Base-by-base conservation (phyloP, 208 protist genomes). In the Novymonas esmeraldas region DNA sequence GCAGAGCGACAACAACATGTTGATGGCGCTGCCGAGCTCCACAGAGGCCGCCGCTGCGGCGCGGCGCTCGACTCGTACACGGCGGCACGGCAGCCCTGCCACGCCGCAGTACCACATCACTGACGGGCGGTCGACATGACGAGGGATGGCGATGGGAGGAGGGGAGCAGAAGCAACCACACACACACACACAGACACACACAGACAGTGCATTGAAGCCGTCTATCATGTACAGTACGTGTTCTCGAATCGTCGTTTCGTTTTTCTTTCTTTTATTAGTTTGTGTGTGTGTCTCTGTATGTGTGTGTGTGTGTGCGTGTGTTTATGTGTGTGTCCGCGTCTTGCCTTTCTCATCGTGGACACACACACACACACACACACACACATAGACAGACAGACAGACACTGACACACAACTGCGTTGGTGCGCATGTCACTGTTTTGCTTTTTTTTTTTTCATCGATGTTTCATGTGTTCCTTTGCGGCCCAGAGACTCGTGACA, bases 1-100 rank as follows among this genome's bases (percentile, higher is more conserved):
- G 24, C 87, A 93, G 77, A 95, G 86, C 64, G 90, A 95, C 54
- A 78, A 78, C 52, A 95, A 95, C 55, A 59, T 95, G 57, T 56
- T 87, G 4, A 78, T 76, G 51, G 20, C 52, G n/a, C 44, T 64
- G 54, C 63, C 77, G 5, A 20, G 9, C 20, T 14, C 22, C n/a
- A 18, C 36, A 18, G 39, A 10, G n/a, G 0, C 18, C 18, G 11
- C 18, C 1, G 45, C 50, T 28, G 36, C 7, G 26, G 39, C 56
- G 26, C 10, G 13, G 34, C 39, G 42, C 11, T n/a, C 39, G 46
- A 14, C n/a, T 31, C 22, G 7, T 7, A 10, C 3, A 5, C 3
- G 50, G 5, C 38, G 24, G 6, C 46, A 54, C 11, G 29, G 28
- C 9, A 51, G 6, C 42, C 6, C 26, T 6, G 45, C 26, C 18